Evolutionary conservation across 1,139 yeast species (phyloP).

Genomic region (Pichia sp.): DNA sequence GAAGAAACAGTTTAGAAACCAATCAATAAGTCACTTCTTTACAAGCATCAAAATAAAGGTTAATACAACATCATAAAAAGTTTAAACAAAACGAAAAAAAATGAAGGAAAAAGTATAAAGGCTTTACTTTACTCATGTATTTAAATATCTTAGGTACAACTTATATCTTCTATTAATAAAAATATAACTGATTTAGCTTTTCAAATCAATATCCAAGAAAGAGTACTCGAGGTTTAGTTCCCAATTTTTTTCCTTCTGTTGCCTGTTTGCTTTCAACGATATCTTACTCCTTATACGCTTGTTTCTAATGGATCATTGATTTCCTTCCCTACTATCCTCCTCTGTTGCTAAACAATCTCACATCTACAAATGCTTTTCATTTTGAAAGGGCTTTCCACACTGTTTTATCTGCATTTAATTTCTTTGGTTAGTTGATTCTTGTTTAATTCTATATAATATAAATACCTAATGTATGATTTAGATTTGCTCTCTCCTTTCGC

Average conservation of each 20-base stretch:
- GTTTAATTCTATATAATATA: conserved; percentile 7
- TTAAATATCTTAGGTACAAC: conserved; percentile 4
- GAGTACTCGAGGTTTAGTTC: not conserved
- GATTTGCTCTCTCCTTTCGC: conserved; percentile 4
- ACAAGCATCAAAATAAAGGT: not conserved
- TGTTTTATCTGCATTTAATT: not conserved
- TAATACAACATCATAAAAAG: not conserved
- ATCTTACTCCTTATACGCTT: not conserved
- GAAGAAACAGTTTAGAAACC: not conserved
- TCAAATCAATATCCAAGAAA: not conserved
- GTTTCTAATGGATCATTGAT: not conserved
- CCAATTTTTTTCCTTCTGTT: not conserved
- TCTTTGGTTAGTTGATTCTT: not conserved
- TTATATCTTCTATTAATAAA: conserved; percentile 2
- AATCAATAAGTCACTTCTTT: not conserved
- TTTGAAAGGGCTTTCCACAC: not conserved
- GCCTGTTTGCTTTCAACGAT: not conserved
- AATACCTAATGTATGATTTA: conserved; percentile 14
- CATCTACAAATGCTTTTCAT: not conserved
- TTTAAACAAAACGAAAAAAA: not conserved
- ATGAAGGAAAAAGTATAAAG: conserved; percentile 1
- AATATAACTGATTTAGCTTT: conserved; percentile 1
- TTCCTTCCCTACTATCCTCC: not conserved
- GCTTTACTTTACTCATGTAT: not conserved
- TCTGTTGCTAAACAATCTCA: not conserved